These are phyloP conservation scores for Aspergillus alliaceus DNA, from an alignment of 2,329 filamentous ascomycete genomes.

Conservation along the genomic window DNA sequence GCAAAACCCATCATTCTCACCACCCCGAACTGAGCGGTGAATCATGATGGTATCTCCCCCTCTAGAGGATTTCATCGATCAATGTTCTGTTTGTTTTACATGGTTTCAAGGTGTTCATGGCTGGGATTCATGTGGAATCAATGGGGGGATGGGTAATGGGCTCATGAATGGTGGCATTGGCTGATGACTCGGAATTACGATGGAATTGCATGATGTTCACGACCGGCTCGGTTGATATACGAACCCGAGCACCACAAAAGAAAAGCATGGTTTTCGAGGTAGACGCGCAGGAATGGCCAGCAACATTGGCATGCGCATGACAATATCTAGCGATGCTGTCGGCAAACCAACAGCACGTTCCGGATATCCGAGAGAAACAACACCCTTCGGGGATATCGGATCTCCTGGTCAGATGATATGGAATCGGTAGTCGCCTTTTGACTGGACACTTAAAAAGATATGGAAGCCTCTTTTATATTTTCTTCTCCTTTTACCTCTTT, in stretches of 20 bases:
- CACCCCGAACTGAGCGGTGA: slow-evolving; percentile 34
- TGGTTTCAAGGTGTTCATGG: slow-evolving; percentile 16
- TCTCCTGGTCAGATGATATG: neutral
- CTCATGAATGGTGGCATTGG: slow-evolving; percentile 5
- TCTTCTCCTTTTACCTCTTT: neutral
- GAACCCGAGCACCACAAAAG: neutral
- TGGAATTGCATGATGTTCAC: slow-evolving; percentile 32
- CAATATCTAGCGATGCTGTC: slow-evolving; percentile 7
- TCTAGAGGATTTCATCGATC: slow-evolving; percentile 17
- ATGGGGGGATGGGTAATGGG: slow-evolving; percentile 3
- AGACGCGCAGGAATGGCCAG: neutral
- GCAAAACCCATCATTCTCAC: slow-evolving; percentile 30
- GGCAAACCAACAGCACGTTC: neutral
- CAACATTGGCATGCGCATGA: neutral
- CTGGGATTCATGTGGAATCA: slow-evolving; percentile 12
- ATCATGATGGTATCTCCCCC: slow-evolving; percentile 22
- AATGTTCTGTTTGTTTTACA: slow-evolving; percentile 4
- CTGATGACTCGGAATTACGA: slow-evolving; percentile 27
- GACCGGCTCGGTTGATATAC: slow-evolving; percentile 22
- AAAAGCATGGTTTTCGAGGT: neutral
- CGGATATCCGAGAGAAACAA: neutral
- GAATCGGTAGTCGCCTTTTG: neutral
- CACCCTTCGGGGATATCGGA: neutral
- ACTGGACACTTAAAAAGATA: neutral
- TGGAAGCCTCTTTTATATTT: neutral